phyloP scores from a whole-genome alignment of 179 eudicot genomes.

The Actinidia polygama region DNA sequence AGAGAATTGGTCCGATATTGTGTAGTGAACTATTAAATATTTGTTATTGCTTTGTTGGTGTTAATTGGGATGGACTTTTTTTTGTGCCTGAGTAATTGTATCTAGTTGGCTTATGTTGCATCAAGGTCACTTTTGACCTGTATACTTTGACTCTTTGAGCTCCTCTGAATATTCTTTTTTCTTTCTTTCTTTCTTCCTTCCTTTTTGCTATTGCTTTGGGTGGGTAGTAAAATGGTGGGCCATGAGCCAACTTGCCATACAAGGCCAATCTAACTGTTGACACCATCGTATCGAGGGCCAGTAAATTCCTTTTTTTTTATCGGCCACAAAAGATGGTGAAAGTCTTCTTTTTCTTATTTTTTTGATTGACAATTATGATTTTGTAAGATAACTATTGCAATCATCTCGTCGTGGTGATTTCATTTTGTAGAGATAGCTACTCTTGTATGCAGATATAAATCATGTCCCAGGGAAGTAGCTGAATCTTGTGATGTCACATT shows the following conservation, averaged over 20 bases:
- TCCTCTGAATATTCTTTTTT: not conserved
- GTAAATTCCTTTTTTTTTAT: not conserved
- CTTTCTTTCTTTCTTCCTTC: not conserved
- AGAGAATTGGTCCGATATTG: not conserved
- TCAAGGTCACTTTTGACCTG: not conserved
- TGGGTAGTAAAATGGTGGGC: not conserved
- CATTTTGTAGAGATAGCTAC: not conserved
- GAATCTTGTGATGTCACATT: constrained; percentile 93
- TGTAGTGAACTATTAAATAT: not conserved
- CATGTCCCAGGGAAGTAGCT: constrained; percentile 91
- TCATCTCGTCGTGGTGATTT: constrained; percentile 12
- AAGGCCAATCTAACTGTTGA: constrained; percentile 3
- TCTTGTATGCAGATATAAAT: constrained; percentile 58
- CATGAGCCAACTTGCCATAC: not conserved
- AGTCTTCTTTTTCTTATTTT: not conserved
- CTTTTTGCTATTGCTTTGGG: not conserved
- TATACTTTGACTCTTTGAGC: not conserved
- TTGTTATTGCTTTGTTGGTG: not conserved
- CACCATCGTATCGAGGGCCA: not conserved
- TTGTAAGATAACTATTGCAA: not conserved
- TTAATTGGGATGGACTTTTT: not conserved
- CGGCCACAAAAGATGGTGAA: not conserved
- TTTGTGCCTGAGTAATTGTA: not conserved
- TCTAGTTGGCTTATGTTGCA: not conserved
- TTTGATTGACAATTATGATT: not conserved